Percentiles rank a stretch among this genome's conserved stretches.
Conservation (phyloP, 208 protist species). For the Angomonas ambiguus region DNA sequence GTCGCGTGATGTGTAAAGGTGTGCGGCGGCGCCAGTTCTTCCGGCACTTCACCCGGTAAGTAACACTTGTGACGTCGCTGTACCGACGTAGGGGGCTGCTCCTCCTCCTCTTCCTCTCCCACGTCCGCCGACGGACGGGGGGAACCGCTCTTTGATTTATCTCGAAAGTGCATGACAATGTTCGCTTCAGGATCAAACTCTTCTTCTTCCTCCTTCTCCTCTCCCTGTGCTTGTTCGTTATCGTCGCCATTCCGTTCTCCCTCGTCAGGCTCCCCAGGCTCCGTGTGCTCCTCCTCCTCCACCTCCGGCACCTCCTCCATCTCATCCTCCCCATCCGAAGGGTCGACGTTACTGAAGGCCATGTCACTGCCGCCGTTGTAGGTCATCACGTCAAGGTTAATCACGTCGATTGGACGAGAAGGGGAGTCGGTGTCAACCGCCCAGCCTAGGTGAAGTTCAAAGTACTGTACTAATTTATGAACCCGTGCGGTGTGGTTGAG, state of each 20-base stretch:
- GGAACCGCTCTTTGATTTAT: not conserved
- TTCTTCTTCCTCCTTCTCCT: not conserved
- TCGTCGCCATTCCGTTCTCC: too few relatives aligned
- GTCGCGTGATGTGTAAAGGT: not conserved
- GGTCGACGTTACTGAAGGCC: not conserved
- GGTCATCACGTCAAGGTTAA: not conserved
- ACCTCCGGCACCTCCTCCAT: not conserved
- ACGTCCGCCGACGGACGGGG: not conserved
- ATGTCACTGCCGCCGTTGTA: not conserved
- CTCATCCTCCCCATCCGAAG: not conserved
- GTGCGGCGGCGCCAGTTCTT: not conserved
- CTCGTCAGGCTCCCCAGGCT: not conserved
- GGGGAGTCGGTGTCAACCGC: not conserved
- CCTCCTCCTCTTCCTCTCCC: not conserved
- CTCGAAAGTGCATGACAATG: slow-evolving; percentile 3
- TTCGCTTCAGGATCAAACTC: not conserved
- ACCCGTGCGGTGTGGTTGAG: slow-evolving; percentile 46
- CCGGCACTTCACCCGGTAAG: not conserved
- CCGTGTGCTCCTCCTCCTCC: not conserved
- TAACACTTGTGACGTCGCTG: slow-evolving; percentile 5
- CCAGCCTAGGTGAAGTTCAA: slow-evolving; percentile 5
- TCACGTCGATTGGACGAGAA: not conserved
- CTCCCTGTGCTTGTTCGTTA: slow-evolving; percentile 6
- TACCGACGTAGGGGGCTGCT: slow-evolving; percentile 5
- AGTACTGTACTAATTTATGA: slow-evolving; percentile 38